phyloP scores from a whole-genome alignment of 345 rosid genomes.

The Arabis alpina region DNA sequence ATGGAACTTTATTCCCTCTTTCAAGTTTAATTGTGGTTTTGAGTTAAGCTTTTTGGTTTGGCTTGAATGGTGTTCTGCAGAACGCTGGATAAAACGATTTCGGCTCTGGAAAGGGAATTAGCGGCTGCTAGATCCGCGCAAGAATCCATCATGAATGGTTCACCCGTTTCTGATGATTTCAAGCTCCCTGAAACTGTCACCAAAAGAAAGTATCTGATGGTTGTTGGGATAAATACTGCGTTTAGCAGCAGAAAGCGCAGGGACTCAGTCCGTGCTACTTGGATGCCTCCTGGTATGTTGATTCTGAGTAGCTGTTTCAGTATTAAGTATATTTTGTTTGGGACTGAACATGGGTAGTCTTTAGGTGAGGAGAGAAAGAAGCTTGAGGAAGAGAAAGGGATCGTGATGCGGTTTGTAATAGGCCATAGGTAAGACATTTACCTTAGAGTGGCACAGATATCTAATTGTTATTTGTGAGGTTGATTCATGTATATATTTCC shows the following conservation, averaged over 20 bases:
- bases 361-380: slow-evolving; percentile 82
- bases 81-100: slow-evolving; percentile 78
- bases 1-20: background rate
- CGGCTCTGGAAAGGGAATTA: slow-evolving; percentile 79
- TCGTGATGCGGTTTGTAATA: slow-evolving; percentile 89
- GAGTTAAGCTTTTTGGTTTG: slow-evolving; percentile 6
- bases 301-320: slow-evolving; percentile 3
- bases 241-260: slow-evolving; percentile 95
- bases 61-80: slow-evolving; percentile 46
- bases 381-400: slow-evolving; percentile 98
- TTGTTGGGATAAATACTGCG: slow-evolving; percentile 89
- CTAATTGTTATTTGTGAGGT: background rate
- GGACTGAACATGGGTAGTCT: slow-evolving; percentile 22
- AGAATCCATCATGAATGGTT: slow-evolving; percentile 79
- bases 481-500: background rate
- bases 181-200: slow-evolving; percentile 51
- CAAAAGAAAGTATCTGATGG: slow-evolving; percentile 82
- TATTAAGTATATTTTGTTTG: background rate
- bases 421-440: slow-evolving; percentile 76
- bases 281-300: slow-evolving; percentile 95
- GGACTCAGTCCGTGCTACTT: slow-evolving; percentile 91
- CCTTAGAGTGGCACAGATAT: background rate
- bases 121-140: slow-evolving; percentile 87
- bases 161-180: slow-evolving; percentile 69
- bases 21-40: background rate